These are phyloP conservation scores for Globisporangium alternatum DNA, from an alignment of 352 stramenopile genomes.

Conservation along the genomic window DNA sequence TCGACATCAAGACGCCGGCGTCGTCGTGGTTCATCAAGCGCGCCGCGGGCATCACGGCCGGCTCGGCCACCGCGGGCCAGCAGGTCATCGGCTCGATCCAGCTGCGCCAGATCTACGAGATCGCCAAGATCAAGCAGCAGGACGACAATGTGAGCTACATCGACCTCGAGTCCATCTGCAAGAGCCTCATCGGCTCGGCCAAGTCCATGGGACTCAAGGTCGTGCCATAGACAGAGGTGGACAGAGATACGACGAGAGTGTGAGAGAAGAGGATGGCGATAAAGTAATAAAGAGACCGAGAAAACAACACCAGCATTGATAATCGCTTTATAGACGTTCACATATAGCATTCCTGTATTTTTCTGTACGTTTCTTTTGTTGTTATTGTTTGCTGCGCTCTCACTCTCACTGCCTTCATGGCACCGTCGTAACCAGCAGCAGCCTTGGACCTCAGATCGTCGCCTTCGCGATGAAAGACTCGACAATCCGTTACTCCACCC, in stretches of 20 bases:
- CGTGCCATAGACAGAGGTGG: constrained; percentile 33
- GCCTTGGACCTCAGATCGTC: too few species aligned
- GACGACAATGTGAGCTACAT: constrained; percentile 94
- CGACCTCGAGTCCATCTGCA: constrained; percentile 89
- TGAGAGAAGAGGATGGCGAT: not conserved
- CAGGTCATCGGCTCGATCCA: constrained; percentile 82
- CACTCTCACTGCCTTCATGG: constrained; percentile 1
- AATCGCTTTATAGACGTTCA: not conserved
- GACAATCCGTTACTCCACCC: not conserved
- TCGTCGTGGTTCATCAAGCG: constrained; percentile 94
- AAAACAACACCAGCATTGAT: not conserved
- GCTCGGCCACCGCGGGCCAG: constrained; percentile 73
- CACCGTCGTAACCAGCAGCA: not conserved
- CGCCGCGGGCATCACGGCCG: constrained; percentile 82
- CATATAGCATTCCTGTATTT: constrained; percentile 9
- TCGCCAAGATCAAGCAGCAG: constrained; percentile 96
- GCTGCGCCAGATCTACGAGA: constrained; percentile 97
- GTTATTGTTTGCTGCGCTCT: not conserved
- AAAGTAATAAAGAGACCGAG: constrained; percentile 1
- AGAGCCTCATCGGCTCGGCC: constrained; percentile 91
- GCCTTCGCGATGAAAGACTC: not conserved
- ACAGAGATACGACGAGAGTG: not conserved
- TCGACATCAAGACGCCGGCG: constrained; percentile 94
- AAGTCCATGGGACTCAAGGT: constrained; percentile 92
- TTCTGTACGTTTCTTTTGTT: not conserved